phyloP scores from a whole-genome alignment of 78 protist genomes.

The Capsaspora owczarzaki region DNA sequence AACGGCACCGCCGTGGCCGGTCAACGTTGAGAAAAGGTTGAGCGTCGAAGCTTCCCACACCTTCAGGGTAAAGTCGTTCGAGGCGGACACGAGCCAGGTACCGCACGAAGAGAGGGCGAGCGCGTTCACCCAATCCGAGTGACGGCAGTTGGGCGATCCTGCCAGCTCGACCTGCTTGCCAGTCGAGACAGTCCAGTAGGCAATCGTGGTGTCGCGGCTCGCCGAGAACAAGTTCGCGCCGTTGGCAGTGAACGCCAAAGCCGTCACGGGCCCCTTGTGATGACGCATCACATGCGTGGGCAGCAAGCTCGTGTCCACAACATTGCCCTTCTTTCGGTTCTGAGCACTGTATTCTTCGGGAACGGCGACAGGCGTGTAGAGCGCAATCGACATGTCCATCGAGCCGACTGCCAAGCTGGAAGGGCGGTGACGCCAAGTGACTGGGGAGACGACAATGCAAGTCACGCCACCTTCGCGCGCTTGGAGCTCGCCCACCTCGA shows the following conservation, averaged over 20 bases:
- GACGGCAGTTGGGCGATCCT: not conserved
- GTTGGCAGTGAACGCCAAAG: not conserved
- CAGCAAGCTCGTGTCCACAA: not conserved
- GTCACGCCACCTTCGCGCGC: too few relatives aligned
- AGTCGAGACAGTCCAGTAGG: not conserved
- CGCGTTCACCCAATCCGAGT: not conserved
- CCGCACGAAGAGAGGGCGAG: not conserved
- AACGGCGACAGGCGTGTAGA: too few relatives aligned
- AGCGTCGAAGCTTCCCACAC: not conserved
- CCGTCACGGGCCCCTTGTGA: not conserved
- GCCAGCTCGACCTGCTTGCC: not conserved
- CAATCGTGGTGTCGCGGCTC: not conserved
- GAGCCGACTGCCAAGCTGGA: too few relatives aligned
- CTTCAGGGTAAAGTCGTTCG: slow-evolving; percentile 3
- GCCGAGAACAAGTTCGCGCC: not conserved
- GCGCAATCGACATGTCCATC: too few relatives aligned
- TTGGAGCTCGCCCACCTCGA: too few relatives aligned
- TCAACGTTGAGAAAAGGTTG: not conserved
- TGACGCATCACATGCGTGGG: not conserved
- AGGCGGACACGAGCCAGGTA: not conserved
- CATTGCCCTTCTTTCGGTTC: too few relatives aligned
- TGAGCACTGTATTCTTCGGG: too few relatives aligned
- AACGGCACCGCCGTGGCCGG: slow-evolving; percentile 2
- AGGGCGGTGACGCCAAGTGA: too few relatives aligned
- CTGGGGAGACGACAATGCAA: too few relatives aligned